A percentile compares a stretch with the other conserved stretches of the same genome.
Conservation (phyloP, 768 basidiomycete species). For the Tephrocybe rancida region DNA sequence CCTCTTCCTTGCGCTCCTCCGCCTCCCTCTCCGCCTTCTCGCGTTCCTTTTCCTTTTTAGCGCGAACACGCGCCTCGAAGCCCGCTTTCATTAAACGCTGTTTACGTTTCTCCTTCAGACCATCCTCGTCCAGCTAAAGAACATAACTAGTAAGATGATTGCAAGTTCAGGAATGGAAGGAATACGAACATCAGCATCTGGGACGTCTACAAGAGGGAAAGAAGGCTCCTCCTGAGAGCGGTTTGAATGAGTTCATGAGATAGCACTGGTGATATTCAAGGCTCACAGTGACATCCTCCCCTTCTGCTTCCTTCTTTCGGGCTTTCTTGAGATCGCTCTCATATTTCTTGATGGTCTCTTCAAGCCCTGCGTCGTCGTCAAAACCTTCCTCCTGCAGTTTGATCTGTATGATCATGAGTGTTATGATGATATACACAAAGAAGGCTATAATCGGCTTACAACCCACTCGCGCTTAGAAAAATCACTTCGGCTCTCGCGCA, state of each 20-base stretch:
- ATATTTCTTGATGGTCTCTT: conserved; percentile 84
- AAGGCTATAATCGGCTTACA: conserved; percentile 34
- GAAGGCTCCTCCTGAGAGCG: conserved; percentile 70
- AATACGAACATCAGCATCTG: conserved; percentile 78
- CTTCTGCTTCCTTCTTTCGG: conserved; percentile 81
- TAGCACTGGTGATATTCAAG: neutral
- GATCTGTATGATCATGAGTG: conserved; percentile 36
- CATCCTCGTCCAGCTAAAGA: conserved; percentile 81
- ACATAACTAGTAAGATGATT: neutral
- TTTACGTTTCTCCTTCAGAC: conserved; percentile 91
- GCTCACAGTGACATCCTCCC: conserved; percentile 60
- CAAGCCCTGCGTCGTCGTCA: conserved; percentile 76
- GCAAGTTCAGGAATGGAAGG: too few relatives aligned
- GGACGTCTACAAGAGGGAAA: conserved; percentile 90
- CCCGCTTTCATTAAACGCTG: conserved; percentile 93
- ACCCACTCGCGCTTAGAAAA: conserved; percentile 78
- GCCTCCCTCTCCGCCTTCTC: conserved; percentile 75
- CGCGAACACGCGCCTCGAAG: conserved; percentile 86
- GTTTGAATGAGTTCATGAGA: neutral
- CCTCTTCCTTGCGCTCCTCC: conserved; percentile 75
- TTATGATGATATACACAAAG: neutral
- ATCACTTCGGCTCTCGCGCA: conserved; percentile 63
- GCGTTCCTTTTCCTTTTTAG: conserved; percentile 84
- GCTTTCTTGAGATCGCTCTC: conserved; percentile 76
- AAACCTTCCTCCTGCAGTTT: conserved; percentile 70